These are phyloP conservation scores for Myriosclerotinia curreyana DNA, from an alignment of 2,329 filamentous ascomycete species.

Conservation along the genomic window DNA sequence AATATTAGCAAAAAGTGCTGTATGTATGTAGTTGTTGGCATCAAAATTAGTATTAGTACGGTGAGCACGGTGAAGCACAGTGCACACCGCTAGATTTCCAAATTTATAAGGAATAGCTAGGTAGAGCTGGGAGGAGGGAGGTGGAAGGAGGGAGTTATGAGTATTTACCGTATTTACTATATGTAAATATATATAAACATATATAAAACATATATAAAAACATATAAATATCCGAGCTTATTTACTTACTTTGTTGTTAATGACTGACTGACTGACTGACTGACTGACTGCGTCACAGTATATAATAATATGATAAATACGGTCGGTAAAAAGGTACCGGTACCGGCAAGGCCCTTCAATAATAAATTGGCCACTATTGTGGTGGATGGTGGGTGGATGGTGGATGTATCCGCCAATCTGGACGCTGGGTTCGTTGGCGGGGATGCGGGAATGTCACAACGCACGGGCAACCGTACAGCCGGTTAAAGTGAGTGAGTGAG, in stretches of 20 bases:
- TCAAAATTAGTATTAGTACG: too few relatives aligned
- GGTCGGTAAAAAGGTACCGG: too few relatives aligned
- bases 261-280: neutral
- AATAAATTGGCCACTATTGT: too few relatives aligned
- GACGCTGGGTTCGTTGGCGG: conserved; percentile 31
- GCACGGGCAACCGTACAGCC: conserved; percentile 35
- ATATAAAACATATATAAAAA: conserved; percentile 22
- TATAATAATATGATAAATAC: too few relatives aligned
- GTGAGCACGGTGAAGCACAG: conserved; percentile 5
- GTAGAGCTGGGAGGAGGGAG: too few relatives aligned
- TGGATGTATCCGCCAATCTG: conserved; percentile 34
- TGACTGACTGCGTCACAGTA: too few relatives aligned
- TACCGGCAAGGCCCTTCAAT: too few relatives aligned
- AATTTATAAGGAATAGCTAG: conserved; percentile 18
- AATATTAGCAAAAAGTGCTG: conserved; percentile 13
- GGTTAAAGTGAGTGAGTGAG: too few relatives aligned
- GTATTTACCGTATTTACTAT: too few relatives aligned
- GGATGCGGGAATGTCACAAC: conserved; percentile 30
- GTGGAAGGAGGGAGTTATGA: too few relatives aligned
- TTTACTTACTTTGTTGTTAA: conserved; percentile 29
- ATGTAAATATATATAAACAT: neutral
- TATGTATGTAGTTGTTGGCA: conserved; percentile 16
- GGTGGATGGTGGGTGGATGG: too few relatives aligned
- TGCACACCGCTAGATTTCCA: conserved; percentile 34
- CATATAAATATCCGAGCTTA: conserved; percentile 34